Conservation (phyloP, 768 basidiomycete species). For the Phanerodontia chrysosporium region DNA sequence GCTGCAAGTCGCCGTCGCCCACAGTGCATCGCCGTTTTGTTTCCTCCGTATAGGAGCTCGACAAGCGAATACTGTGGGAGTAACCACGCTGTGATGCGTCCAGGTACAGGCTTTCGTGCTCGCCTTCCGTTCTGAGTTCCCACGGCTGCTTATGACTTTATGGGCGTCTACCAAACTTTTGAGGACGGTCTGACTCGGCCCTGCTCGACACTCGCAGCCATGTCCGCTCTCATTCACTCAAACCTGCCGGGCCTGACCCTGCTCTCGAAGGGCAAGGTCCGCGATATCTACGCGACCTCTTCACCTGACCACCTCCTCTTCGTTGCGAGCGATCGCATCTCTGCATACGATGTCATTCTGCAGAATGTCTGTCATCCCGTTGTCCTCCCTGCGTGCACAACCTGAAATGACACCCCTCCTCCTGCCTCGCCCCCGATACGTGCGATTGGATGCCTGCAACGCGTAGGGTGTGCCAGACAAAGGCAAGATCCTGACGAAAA, state of each 20-base stretch:
- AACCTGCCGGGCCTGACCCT: constrained; percentile 61
- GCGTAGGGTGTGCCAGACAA: constrained; percentile 90
- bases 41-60: too few species aligned
- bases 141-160: neutral
- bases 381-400: neutral
- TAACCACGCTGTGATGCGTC: too few species aligned
- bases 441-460: neutral
- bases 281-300: constrained; percentile 85
- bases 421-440: neutral
- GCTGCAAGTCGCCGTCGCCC: too few species aligned
- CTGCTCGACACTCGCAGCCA: constrained; percentile 2
- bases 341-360: constrained; percentile 94
- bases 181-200: neutral
- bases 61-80: too few species aligned
- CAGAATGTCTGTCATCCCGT: constrained; percentile 65
- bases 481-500: constrained; percentile 81
- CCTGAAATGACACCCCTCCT: neutral
- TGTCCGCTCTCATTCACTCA: constrained; percentile 44
- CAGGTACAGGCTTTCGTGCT: too few species aligned
- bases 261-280: constrained; percentile 89
- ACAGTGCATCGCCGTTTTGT: too few species aligned
- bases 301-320: constrained; percentile 77
- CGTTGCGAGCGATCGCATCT: constrained; percentile 93
- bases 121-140: neutral
- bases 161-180: neutral